Evolutionary conservation across 164 flowering plant genomes (phyloP), one percentile per base, ranked within the genome.

Genomic region (Malania oleifera): DNA sequence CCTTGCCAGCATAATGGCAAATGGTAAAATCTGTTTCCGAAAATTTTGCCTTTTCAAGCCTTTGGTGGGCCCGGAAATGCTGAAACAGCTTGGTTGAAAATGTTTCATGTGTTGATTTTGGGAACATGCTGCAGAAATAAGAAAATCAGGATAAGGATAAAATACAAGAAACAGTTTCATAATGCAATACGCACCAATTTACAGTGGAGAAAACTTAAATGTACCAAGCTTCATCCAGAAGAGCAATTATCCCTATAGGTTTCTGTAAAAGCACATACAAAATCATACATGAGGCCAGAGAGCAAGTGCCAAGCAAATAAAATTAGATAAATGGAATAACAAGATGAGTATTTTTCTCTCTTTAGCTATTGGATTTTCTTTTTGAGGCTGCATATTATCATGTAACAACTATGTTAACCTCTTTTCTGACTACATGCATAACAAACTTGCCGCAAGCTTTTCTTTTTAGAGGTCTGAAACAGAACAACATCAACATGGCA

Each of bases 1-100:
- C 99, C 95, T 95, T 91, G 65, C 99, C 99, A 80, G 99, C 99
- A 81, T 95, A 95, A 65, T 95, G 99, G 39, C 85, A 79, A 37
- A 95, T 29, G 17, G 81, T 81, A 69, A 95, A 91, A 80, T 87
- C 97, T 24, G 97, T 89, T 70, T 82, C 91, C 31, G 93, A 87
- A 69, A 91, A 87, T 59, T 87, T 95, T 56, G 84, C 77, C 74
- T 80, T 86, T 54, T 83, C 93, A 77, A 95, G 71, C 68, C 99
- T 81, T 29, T 75, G 85, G 56, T 95, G 96, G 25, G 67, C 52
- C 15, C 66, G 68, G 52, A 86, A 80, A 73, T 84, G 77, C 72
- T 84, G 95, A 67, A 86, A 91, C 41, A 95, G 73, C 80, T 82
- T 95, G 60, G 74, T 88, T 15, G 99, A 65, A 78, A 95, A 91